Evolutionary conservation across 306 rosid genomes (phyloP).

Genomic region (Vachellia pachyceras): DNA sequence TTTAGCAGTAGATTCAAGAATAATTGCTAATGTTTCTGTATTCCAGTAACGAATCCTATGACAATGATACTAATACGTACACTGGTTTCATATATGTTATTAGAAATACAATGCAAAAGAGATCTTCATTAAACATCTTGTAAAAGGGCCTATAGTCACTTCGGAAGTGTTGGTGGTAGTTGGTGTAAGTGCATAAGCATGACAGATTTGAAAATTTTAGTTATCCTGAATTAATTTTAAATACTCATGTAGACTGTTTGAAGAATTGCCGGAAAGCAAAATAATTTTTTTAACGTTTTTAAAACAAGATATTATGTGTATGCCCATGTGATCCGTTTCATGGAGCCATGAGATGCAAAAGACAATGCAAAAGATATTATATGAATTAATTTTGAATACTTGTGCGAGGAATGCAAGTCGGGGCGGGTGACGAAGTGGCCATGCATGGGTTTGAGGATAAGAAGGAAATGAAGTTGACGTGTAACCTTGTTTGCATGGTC

Average conservation of each 20-base stretch:
- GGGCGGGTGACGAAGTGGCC: not conserved
- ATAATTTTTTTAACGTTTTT: too few species aligned
- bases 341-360: too few species aligned
- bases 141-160: not conserved
- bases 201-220: not conserved
- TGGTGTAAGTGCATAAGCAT: too few species aligned
- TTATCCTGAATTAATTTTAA: not conserved
- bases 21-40: constrained; percentile 28
- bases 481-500: not conserved
- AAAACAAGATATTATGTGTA: too few species aligned
- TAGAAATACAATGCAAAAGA: constrained; percentile 23
- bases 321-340: too few species aligned
- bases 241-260: too few species aligned
- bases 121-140: constrained; percentile 27
- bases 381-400: too few species aligned
- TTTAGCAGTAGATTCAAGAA: constrained; percentile 31
- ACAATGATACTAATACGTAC: constrained; percentile 29
- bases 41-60: constrained; percentile 5
- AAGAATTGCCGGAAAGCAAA: too few species aligned
- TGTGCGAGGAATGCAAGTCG: too few species aligned
- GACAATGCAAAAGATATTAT: too few species aligned
- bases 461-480: constrained; percentile 22
- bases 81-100: constrained; percentile 35
- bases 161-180: not conserved
- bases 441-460: not conserved